phyloP scores from a whole-genome alignment of 2,329 filamentous ascomycete genomes.

The Zelopaecilomyces penicillatus region DNA sequence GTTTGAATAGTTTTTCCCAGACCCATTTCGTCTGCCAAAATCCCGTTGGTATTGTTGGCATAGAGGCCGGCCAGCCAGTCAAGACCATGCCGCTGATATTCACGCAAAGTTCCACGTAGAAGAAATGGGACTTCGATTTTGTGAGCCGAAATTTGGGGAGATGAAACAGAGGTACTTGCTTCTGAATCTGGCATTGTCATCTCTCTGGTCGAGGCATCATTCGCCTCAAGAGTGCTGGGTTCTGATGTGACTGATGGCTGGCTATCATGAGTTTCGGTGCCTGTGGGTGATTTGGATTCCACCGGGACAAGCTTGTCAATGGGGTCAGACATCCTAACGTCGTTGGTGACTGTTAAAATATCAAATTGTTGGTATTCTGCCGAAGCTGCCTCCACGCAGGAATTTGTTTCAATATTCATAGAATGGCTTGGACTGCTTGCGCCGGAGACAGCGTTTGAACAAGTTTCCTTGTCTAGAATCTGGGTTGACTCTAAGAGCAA shows the following conservation, averaged over 20 bases:
- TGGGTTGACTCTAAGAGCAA: not conserved
- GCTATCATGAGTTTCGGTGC: no score
- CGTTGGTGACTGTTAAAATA: no score
- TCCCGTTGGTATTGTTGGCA: conserved; percentile 86
- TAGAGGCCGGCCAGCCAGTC: conserved; percentile 96
- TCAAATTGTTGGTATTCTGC: no score
- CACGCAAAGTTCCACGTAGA: conserved; percentile 77
- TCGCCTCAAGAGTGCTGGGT: not conserved
- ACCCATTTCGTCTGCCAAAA: conserved; percentile 96
- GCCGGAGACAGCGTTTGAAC: no score
- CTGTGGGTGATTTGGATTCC: no score
- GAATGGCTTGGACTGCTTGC: no score
- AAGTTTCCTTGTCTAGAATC: not conserved
- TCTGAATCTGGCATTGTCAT: conserved; percentile 20
- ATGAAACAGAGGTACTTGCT: conserved; percentile 26
- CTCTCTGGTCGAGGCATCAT: not conserved
- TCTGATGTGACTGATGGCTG: no score
- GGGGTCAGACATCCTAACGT: no score
- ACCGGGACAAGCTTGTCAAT: no score
- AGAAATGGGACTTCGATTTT: conserved; percentile 74
- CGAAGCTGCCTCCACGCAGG: no score
- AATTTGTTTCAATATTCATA: no score
- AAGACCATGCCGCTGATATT: conserved; percentile 94
- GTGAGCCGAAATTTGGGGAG: conserved; percentile 24
- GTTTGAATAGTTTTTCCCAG: conserved; percentile 98